Evolutionary conservation across 257 asterid species (phyloP).

Genomic region (Lavandula angustifolia): DNA sequence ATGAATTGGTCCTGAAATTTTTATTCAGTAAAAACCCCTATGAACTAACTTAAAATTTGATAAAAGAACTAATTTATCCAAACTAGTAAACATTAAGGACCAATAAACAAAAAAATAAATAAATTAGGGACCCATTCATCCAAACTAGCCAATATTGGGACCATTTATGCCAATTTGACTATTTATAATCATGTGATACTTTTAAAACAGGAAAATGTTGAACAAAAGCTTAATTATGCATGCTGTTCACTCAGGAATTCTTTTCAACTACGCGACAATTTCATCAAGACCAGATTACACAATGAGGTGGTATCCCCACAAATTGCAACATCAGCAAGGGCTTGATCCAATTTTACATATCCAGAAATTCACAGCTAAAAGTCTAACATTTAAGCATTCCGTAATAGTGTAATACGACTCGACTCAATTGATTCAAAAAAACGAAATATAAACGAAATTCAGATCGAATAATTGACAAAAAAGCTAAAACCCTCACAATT

Average conservation of each 20-base stretch:
- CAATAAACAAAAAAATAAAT: no score
- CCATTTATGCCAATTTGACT: no score
- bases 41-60: no score
- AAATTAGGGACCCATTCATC: no score
- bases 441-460: neutral
- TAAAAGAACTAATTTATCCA: no score
- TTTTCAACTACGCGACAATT: neutral
- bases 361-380: neutral
- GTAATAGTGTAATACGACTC: neutral
- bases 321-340: no score
- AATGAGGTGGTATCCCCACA: neutral
- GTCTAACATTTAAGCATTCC: neutral
- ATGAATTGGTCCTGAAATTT: no score
- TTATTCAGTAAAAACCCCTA: no score
- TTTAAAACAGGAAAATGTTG: neutral
- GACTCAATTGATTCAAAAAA: neutral
- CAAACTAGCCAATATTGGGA: no score
- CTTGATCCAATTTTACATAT: no score
- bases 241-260: neutral
- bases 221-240: neutral
- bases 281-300: neutral
- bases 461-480: neutral
- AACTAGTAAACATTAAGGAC: no score
- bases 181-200: neutral
- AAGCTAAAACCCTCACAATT: constrained; percentile 19